Evolutionary conservation across 371 early-diverging fungal species (phyloP).

Genomic region (Sanchytrium tribonematis): DNA sequence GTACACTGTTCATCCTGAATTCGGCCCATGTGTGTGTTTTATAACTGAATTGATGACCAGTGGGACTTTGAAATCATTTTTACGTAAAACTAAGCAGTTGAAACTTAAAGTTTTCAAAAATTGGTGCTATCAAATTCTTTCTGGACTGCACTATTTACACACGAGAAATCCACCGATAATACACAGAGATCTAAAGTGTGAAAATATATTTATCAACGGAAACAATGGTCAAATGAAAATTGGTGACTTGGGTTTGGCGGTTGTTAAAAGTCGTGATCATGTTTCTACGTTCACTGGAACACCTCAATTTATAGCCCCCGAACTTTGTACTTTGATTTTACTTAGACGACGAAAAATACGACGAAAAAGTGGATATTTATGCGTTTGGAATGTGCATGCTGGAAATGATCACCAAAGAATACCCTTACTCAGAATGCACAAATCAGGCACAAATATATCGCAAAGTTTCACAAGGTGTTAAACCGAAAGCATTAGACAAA

Average conservation of each 20-base stretch:
- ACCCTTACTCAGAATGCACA: constrained; percentile 60
- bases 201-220: constrained; percentile 73
- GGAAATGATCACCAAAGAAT: constrained; percentile 63
- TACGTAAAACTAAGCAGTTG: constrained; percentile 14
- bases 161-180: constrained; percentile 51
- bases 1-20: constrained; percentile 38
- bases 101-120: constrained; percentile 47
- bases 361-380: constrained; percentile 69
- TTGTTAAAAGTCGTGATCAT: constrained; percentile 42
- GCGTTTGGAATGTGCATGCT: constrained; percentile 75
- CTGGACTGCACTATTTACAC: constrained; percentile 54
- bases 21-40: too few species aligned
- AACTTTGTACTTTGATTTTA: too few species aligned
- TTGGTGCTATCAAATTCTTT: constrained; percentile 48
- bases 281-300: constrained; percentile 66
- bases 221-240: constrained; percentile 68
- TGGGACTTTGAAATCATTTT: constrained; percentile 49
- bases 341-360: constrained; percentile 59
- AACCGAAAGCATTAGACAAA: constrained; percentile 39
- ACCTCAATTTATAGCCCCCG: constrained; percentile 43
- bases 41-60: constrained; percentile 81
- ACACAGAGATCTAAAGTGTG: constrained; percentile 47
- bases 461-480: constrained; percentile 50
- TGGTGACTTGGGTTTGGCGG: constrained; percentile 71
- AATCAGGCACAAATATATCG: constrained; percentile 60